Conservation (phyloP, 1,284 basidiomycete genomes). For the Trametes polyzona region DNA sequence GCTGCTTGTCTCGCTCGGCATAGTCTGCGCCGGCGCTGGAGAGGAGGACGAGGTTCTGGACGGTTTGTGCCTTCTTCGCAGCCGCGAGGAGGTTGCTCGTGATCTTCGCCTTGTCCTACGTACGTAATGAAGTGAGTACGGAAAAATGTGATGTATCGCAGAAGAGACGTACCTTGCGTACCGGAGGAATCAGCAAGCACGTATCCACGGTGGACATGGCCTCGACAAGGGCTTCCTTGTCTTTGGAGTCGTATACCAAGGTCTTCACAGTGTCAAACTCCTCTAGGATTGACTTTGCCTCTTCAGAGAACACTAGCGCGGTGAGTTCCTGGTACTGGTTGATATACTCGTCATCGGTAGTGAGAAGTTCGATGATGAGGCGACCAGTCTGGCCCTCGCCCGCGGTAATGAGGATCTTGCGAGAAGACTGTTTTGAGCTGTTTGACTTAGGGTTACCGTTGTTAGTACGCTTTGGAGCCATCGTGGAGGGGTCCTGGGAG, state of each 20-base stretch:
- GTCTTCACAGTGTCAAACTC: conserved; percentile 25
- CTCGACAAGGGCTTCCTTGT: conserved; percentile 21
- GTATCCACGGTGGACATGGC: conserved; percentile 25
- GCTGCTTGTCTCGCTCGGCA: conserved; percentile 27
- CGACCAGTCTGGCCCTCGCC: conserved; percentile 30
- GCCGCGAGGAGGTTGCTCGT: conserved; percentile 26
- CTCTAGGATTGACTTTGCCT: conserved; percentile 18
- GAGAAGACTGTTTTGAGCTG: conserved; percentile 4
- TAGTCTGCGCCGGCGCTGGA: conserved; percentile 27
- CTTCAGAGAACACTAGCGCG: conserved; percentile 26
- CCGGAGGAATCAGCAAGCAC: conserved; percentile 28
- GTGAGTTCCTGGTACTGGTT: conserved; percentile 25
- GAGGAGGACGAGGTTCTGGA: conserved; percentile 28
- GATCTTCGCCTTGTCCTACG: conserved; percentile 25
- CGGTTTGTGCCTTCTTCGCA: conserved; percentile 25
- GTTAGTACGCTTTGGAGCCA: conserved; percentile 9
- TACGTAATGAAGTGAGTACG: too few species aligned
- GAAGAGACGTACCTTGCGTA: conserved; percentile 18
- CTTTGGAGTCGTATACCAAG: conserved; percentile 22
- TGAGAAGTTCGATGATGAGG: conserved; percentile 30
- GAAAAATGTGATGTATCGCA: neutral
- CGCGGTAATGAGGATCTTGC: conserved; percentile 29
- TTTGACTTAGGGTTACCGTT: neutral
- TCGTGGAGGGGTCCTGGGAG: too few species aligned
- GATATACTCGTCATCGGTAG: conserved; percentile 20